Conservation (phyloP, 2,329 filamentous ascomycete species). For the Hymenoscyphus albidus region DNA sequence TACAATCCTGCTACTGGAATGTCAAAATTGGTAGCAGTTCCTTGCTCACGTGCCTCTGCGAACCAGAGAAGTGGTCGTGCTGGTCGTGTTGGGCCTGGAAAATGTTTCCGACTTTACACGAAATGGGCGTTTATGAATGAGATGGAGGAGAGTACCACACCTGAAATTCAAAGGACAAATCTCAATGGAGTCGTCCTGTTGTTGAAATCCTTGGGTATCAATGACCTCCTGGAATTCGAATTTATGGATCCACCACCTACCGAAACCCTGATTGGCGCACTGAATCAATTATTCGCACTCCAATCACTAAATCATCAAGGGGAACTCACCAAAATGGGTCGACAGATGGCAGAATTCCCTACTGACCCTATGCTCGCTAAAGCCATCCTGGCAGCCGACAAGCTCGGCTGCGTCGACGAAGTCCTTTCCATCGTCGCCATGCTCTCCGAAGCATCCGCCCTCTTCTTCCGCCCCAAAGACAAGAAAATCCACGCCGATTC, state of each 20-base stretch:
- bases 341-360: conserved; percentile 94
- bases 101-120: conserved; percentile 90
- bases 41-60: conserved; percentile 85
- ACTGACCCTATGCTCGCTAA: conserved; percentile 90
- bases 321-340: conserved; percentile 82
- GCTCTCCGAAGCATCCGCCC: conserved; percentile 79
- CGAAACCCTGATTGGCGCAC: conserved; percentile 79
- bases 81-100: conserved; percentile 85
- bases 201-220: conserved; percentile 86
- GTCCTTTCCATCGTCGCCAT: conserved; percentile 91
- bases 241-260: conserved; percentile 93
- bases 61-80: conserved; percentile 92
- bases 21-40: conserved; percentile 86
- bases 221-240: conserved; percentile 88
- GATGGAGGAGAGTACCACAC: conserved; percentile 85
- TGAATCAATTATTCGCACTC: conserved; percentile 88
- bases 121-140: conserved; percentile 94
- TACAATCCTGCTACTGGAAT: conserved; percentile 91
- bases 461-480: conserved; percentile 95
- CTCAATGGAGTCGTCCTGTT: conserved; percentile 79
- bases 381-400: conserved; percentile 80
- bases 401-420: conserved; percentile 90
- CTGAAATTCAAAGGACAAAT: conserved; percentile 89
- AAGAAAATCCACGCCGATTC: conserved; percentile 96
- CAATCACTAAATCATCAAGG: conserved; percentile 86